Conservation (phyloP, 805 yeast genomes). For the Wickerhamiella vanderwaltii region DNA sequence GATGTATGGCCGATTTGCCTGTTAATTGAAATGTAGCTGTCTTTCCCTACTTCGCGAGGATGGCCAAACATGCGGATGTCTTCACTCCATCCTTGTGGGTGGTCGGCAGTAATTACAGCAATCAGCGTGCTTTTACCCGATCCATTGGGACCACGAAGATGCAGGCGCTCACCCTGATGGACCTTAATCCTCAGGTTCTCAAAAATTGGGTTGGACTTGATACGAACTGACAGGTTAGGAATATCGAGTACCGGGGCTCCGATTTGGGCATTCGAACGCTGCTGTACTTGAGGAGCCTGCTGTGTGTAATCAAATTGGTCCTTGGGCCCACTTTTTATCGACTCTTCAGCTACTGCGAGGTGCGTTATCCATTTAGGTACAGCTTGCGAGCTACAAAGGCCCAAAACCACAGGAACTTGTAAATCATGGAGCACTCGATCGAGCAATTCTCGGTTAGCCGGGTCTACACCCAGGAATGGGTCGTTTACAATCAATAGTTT, state of each 20-base stretch:
- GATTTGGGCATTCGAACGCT: constrained; percentile 1
- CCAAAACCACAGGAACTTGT: constrained; percentile 46
- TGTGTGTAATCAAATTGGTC: constrained; percentile 8
- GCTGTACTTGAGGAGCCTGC: constrained; percentile 3
- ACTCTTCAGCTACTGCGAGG: constrained; percentile 48
- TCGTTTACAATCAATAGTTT: constrained; percentile 67
- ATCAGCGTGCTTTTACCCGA: constrained; percentile 85
- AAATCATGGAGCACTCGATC: constrained; percentile 39
- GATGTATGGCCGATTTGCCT: constrained; percentile 72
- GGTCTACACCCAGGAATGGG: constrained; percentile 86
- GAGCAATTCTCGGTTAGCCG: constrained; percentile 50
- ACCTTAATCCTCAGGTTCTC: constrained; percentile 54
- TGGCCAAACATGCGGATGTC: constrained; percentile 51
- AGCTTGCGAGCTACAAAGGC: constrained; percentile 62
- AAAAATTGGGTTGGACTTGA: constrained; percentile 50
- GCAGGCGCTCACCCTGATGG: constrained; percentile 69
- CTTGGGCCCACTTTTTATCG: constrained; percentile 30
- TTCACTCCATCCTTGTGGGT: constrained; percentile 89
- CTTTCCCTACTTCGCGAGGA: constrained; percentile 59
- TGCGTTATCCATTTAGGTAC: constrained; percentile 74
- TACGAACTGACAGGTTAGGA: constrained; percentile 49
- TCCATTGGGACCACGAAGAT: constrained; percentile 80
- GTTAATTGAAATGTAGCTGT: constrained; percentile 69
- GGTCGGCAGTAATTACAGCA: constrained; percentile 81
- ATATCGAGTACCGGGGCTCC: constrained; percentile 37